Evolutionary conservation across 2,329 filamentous ascomycete genomes (phyloP).

Genomic region (Ophiostoma ips): DNA sequence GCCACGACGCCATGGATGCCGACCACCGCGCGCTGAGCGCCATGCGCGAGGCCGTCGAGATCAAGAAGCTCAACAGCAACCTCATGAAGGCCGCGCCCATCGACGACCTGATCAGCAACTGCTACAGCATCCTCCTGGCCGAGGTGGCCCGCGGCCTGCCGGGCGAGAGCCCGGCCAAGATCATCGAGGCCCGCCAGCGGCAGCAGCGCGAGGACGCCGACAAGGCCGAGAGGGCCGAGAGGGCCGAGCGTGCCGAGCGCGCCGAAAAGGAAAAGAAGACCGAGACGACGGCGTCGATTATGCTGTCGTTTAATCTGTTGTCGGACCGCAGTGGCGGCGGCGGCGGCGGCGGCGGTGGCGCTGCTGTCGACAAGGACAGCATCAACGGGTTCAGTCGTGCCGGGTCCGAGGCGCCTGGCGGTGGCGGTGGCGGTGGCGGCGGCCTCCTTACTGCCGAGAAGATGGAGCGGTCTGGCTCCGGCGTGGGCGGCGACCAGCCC

Average conservation of each 20-base stretch:
- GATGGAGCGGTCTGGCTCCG: slow-evolving; percentile 24
- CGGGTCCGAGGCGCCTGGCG: slow-evolving; percentile 12
- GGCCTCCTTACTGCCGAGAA: slow-evolving; percentile 22
- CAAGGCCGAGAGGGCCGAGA: slow-evolving; percentile 14
- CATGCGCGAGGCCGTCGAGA: slow-evolving; percentile 43
- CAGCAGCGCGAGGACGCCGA: slow-evolving; percentile 18
- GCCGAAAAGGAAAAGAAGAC: slow-evolving; percentile 10
- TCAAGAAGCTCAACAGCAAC: slow-evolving; percentile 65
- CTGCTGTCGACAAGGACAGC: slow-evolving; percentile 4
- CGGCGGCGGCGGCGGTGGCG: too few relatives aligned
- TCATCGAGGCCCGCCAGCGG: slow-evolving; percentile 29
- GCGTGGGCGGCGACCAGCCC: slow-evolving; percentile 21
- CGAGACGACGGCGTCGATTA: slow-evolving; percentile 14
- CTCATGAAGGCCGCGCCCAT: slow-evolving; percentile 76
- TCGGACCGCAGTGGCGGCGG: slow-evolving; percentile 3
- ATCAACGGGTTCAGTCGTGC: slow-evolving; percentile 8
- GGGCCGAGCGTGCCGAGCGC: slow-evolving; percentile 10
- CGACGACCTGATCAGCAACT: slow-evolving; percentile 87
- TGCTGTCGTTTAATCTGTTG: slow-evolving; percentile 12
- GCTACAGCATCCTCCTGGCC: slow-evolving; percentile 65
- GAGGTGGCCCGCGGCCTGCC: slow-evolving; percentile 49
- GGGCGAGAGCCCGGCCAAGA: slow-evolving; percentile 30
- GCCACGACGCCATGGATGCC: slow-evolving; percentile 21
- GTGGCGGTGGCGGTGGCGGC: background rate
- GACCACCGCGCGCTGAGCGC: slow-evolving; percentile 35